phyloP scores from a whole-genome alignment of 164 flowering plant species.

The Amborella trichopoda region DNA sequence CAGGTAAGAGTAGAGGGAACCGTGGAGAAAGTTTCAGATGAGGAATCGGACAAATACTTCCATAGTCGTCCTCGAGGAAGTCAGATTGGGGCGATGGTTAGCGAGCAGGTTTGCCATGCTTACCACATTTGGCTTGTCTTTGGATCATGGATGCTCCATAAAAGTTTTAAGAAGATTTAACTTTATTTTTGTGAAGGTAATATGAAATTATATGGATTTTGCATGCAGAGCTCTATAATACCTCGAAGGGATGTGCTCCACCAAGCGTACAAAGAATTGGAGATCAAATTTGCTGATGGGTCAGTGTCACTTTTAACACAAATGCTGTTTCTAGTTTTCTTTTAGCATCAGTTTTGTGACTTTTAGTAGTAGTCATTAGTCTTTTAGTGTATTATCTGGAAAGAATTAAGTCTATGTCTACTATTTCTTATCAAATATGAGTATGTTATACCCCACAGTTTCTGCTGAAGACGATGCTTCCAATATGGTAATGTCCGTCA shows the following conservation, averaged over 20 bases:
- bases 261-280: conserved; percentile 52
- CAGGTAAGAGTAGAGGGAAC: conserved; percentile 90
- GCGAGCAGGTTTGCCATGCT: conserved; percentile 50
- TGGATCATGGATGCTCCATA: too few species aligned
- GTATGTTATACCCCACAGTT: background rate
- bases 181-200: background rate
- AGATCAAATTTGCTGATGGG: conserved; percentile 68
- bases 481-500: too few species aligned
- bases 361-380: too few species aligned
- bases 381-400: too few species aligned
- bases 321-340: background rate
- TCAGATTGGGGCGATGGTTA: conserved; percentile 84
- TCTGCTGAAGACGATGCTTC: background rate
- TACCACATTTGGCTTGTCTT: too few species aligned
- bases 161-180: background rate
- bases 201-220: background rate
- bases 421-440: background rate
- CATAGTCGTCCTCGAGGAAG: conserved; percentile 92
- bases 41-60: conserved; percentile 84
- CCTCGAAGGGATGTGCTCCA: conserved; percentile 64
- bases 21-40: conserved; percentile 70
- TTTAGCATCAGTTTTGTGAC: background rate
- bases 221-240: conserved; percentile 58
- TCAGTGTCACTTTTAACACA: conserved; percentile 20
- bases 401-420: background rate